Evolutionary conservation across 768 basidiomycete genomes (phyloP).

Genomic region (Suillus lakei): DNA sequence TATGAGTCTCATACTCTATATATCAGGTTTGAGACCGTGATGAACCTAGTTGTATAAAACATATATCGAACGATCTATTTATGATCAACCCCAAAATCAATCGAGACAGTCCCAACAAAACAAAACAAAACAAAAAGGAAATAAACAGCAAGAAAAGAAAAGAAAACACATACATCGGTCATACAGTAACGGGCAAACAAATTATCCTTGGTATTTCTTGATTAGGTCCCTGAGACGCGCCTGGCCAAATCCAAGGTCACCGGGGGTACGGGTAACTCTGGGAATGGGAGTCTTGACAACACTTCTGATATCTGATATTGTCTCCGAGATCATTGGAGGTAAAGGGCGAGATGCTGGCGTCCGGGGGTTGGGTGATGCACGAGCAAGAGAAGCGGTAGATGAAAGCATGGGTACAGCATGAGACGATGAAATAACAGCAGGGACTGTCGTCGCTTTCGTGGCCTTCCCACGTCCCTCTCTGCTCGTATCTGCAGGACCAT

Average conservation of each 20-base stretch:
- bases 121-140: background rate
- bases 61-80: constrained; percentile 14
- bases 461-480: constrained; percentile 34
- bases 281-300: constrained; percentile 15
- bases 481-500: background rate
- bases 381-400: constrained; percentile 76
- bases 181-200: background rate
- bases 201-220: constrained; percentile 72
- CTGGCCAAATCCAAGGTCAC: constrained; percentile 75
- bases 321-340: constrained; percentile 43
- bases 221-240: constrained; percentile 78
- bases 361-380: constrained; percentile 37
- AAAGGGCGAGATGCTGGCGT: constrained; percentile 30
- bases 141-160: background rate
- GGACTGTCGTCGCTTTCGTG: constrained; percentile 68
- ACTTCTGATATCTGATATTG: constrained; percentile 22
- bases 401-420: constrained; percentile 75
- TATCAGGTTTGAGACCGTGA: background rate
- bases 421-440: constrained; percentile 72
- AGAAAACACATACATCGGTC: background rate
- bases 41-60: background rate
- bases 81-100: constrained; percentile 8
- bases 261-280: constrained; percentile 23
- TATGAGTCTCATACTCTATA: background rate
- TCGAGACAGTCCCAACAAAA: background rate